Evolutionary conservation across 495 filamentous ascomycete species (phyloP).

Genomic region (Pyrenopolyporus hunteri): DNA sequence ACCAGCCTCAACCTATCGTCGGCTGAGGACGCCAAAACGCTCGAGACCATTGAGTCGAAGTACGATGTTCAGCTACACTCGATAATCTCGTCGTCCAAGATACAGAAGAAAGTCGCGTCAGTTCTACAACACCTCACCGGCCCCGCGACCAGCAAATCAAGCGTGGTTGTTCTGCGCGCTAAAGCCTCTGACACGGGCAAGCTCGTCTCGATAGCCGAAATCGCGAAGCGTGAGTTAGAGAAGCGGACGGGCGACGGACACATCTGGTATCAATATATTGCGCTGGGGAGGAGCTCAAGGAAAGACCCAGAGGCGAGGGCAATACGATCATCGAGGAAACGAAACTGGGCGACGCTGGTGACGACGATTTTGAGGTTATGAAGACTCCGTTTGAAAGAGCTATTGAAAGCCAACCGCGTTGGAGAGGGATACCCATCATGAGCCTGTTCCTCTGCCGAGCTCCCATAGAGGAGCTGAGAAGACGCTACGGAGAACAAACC

Average conservation of each 20-base stretch:
- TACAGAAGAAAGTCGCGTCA: constrained; percentile 58
- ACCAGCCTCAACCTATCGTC: constrained; percentile 29
- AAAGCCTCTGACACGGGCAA: constrained; percentile 61
- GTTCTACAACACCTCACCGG: constrained; percentile 49
- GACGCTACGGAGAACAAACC: constrained; percentile 41
- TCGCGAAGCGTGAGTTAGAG: constrained; percentile 64
- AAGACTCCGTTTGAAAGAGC: constrained; percentile 54
- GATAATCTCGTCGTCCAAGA: constrained; percentile 62
- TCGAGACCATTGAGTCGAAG: constrained; percentile 34
- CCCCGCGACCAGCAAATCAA: constrained; percentile 36
- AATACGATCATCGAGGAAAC: constrained; percentile 49
- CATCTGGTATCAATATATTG: constrained; percentile 68
- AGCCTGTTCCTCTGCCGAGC: constrained; percentile 64
- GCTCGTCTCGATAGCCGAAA: constrained; percentile 68
- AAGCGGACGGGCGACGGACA: constrained; percentile 38
- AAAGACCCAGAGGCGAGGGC: constrained; percentile 32
- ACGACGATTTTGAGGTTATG: constrained; percentile 64
- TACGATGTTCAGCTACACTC: constrained; percentile 52
- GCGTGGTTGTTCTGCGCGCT: constrained; percentile 53
- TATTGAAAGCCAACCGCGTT: constrained; percentile 39
- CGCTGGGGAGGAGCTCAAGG: constrained; percentile 41
- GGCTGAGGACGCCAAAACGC: constrained; percentile 26
- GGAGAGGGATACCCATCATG: constrained; percentile 53
- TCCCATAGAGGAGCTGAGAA: constrained; percentile 57
- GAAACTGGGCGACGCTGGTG: constrained; percentile 40